Conservation (phyloP, 495 filamentous ascomycete genomes). For the Aspergillus baeticus region DNA sequence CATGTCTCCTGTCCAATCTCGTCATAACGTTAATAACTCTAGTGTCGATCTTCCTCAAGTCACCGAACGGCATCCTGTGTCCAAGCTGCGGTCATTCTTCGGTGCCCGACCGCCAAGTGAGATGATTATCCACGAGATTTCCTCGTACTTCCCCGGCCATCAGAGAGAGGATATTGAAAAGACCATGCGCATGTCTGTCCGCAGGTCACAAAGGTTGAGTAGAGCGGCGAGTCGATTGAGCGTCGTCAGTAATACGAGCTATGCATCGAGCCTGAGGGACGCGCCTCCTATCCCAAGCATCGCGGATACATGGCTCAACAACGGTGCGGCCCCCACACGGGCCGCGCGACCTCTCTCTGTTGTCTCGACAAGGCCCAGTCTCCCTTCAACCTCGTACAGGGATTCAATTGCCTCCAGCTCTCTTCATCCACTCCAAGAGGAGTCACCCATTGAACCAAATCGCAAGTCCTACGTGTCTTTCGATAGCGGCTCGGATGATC, state of each 20-base stretch:
- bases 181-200: slow-evolving; percentile 86
- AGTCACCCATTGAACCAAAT: slow-evolving; percentile 84
- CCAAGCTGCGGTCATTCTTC: slow-evolving; percentile 74
- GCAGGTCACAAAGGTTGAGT: slow-evolving; percentile 86
- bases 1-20: slow-evolving; percentile 69
- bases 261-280: slow-evolving; percentile 85
- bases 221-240: slow-evolving; percentile 88
- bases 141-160: slow-evolving; percentile 96
- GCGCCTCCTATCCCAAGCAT: slow-evolving; percentile 92
- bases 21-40: slow-evolving; percentile 58
- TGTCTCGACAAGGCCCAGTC: slow-evolving; percentile 53
- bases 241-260: slow-evolving; percentile 90
- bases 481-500: slow-evolving; percentile 81
- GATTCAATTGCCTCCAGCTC: slow-evolving; percentile 86
- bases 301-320: slow-evolving; percentile 85
- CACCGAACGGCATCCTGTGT: slow-evolving; percentile 47
- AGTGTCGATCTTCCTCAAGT: slow-evolving; percentile 42
- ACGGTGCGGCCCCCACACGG: slow-evolving; percentile 35
- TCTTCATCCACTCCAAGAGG: slow-evolving; percentile 87
- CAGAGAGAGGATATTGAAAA: slow-evolving; percentile 88
- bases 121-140: slow-evolving; percentile 92
- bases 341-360: slow-evolving; percentile 58
- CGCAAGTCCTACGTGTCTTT: slow-evolving; percentile 97
- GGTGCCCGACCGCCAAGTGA: slow-evolving; percentile 92
- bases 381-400: slow-evolving; percentile 63